Evolutionary conservation across 345 rosid species (phyloP).

Genomic region (Aquilaria sinensis): DNA sequence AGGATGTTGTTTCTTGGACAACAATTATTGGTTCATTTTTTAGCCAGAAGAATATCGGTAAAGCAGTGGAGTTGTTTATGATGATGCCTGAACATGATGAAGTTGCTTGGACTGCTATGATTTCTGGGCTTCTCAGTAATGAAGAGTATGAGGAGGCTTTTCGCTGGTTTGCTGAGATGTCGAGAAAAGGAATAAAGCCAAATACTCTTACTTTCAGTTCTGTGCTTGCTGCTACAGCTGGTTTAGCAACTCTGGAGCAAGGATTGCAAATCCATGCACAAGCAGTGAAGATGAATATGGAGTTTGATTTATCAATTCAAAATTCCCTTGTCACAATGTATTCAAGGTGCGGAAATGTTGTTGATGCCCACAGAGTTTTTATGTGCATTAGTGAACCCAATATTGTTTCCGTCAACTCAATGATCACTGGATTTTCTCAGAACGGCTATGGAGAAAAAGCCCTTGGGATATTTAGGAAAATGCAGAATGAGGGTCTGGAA

Average conservation of each 20-base stretch:
- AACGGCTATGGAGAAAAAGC: conserved; percentile 63
- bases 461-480: conserved; percentile 34
- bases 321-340: conserved; percentile 68
- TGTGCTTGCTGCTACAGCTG: conserved; percentile 63
- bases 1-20: conserved; percentile 77
- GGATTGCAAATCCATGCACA: conserved; percentile 64
- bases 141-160: conserved; percentile 48
- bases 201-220: conserved; percentile 55
- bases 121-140: conserved; percentile 63
- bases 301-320: conserved; percentile 41
- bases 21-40: conserved; percentile 58
- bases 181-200: conserved; percentile 32
- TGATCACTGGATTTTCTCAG: conserved; percentile 67
- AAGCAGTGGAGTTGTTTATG: conserved; percentile 43
- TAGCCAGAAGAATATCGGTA: conserved; percentile 32
- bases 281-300: conserved; percentile 41
- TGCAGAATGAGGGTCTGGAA: conserved; percentile 37
- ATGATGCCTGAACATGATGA: conserved; percentile 73
- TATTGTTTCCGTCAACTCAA: conserved; percentile 60
- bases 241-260: conserved; percentile 45
- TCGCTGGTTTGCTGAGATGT: conserved; percentile 54
- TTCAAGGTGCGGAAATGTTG: conserved; percentile 64
- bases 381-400: conserved; percentile 38
- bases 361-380: conserved; percentile 51
- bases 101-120: conserved; percentile 69